A percentile compares a stretch with the other conserved stretches of the same genome.
Evolutionary conservation across 2,329 filamentous ascomycete genomes (phyloP).

Genomic region (Aspergillus floridensis): DNA sequence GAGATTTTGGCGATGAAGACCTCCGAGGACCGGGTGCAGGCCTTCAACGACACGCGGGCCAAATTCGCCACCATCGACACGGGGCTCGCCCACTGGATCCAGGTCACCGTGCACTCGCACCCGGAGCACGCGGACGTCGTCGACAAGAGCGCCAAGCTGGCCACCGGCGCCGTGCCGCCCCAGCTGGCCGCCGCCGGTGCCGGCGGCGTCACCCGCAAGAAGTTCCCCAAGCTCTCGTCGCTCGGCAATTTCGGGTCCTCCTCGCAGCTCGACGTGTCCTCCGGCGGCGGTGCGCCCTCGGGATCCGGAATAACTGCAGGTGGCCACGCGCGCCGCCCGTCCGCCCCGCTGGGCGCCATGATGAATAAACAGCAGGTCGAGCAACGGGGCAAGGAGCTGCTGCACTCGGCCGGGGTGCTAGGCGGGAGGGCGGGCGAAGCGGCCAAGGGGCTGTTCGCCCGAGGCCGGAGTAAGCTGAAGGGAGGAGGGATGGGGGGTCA

Average conservation of each 20-base stretch:
- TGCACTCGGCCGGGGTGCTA: constrained; percentile 74
- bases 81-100: constrained; percentile 65
- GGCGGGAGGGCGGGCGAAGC: constrained; percentile 71
- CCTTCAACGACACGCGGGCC: constrained; percentile 69
- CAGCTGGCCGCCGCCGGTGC: too few relatives aligned
- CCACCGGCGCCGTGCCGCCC: constrained; percentile 28
- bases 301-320: too few relatives aligned
- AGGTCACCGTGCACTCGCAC: constrained; percentile 48
- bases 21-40: constrained; percentile 66
- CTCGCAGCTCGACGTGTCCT: constrained; percentile 26
- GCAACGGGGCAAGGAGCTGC: constrained; percentile 81
- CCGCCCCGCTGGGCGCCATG: constrained; percentile 37
- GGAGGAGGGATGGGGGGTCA: constrained; percentile 46
- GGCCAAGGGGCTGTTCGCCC: constrained; percentile 86
- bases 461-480: constrained; percentile 80
- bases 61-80: constrained; percentile 71
- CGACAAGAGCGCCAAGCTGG: constrained; percentile 34
- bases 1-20: constrained; percentile 72
- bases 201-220: constrained; percentile 28
- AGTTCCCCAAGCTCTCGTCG: constrained; percentile 43
- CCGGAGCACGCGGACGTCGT: constrained; percentile 53
- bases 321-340: constrained; percentile 33
- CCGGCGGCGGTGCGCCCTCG: too few relatives aligned
- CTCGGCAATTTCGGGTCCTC: constrained; percentile 30
- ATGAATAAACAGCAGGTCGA: constrained; percentile 65